A percentile compares a stretch with the other conserved stretches of the same genome.
Evolutionary conservation across 805 yeast species (phyloP).

Genomic region (Lipomyces starkeyi): DNA sequence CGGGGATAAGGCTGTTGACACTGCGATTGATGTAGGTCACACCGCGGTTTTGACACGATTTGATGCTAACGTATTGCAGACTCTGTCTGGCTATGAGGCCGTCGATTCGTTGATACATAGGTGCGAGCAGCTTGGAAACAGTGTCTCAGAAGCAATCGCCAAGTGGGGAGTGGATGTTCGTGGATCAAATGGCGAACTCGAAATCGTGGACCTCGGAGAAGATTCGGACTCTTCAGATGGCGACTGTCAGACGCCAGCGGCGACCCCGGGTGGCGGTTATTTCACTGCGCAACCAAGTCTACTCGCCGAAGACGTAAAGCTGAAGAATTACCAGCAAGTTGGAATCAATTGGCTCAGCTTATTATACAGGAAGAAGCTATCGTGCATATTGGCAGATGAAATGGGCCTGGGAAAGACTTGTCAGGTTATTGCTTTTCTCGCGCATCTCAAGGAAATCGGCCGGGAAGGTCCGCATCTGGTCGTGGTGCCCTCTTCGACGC

Average conservation of each 20-base stretch:
- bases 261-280: conserved; percentile 43
- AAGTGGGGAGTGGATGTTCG: conserved; percentile 88
- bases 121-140: conserved; percentile 78
- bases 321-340: conserved; percentile 94
- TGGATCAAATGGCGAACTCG: conserved; percentile 68
- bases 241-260: conserved; percentile 7
- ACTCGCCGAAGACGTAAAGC: conserved; percentile 64
- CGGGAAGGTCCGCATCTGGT: conserved; percentile 83
- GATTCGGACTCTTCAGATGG: conserved; percentile 21
- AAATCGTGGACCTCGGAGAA: conserved; percentile 47
- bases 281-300: conserved; percentile 75
- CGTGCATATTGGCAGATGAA: conserved; percentile 96
- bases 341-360: conserved; percentile 93
- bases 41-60: neutral
- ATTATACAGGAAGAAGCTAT: conserved; percentile 74
- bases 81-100: conserved; percentile 87
- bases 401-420: conserved; percentile 98
- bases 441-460: conserved; percentile 76
- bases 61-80: conserved; percentile 54
- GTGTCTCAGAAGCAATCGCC: conserved; percentile 71
- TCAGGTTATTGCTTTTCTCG: conserved; percentile 91
- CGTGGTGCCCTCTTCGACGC: conserved; percentile 94
- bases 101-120: conserved; percentile 88
- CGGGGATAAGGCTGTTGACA: conserved; percentile 67
- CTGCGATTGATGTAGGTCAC: conserved; percentile 23